These are phyloP conservation scores for Aspergillus bombycis DNA, from an alignment of 2,329 filamentous ascomycete species.

Conservation along the genomic window DNA sequence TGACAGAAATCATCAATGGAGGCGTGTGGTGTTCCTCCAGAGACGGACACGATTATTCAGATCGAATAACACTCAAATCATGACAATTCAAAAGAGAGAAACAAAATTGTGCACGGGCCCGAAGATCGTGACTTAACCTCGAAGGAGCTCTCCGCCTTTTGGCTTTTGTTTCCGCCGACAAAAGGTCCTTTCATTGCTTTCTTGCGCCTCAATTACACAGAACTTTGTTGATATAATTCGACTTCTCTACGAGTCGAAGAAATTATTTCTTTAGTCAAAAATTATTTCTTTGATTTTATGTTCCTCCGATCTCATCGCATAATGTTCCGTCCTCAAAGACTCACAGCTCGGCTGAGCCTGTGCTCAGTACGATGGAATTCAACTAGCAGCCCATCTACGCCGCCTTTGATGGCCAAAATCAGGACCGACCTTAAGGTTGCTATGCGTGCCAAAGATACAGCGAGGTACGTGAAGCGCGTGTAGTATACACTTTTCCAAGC, in stretches of 20 bases:
- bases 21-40: slow-evolving; percentile 17
- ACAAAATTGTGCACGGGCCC: slow-evolving; percentile 45
- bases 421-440: slow-evolving; percentile 52
- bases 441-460: slow-evolving; percentile 53
- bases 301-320: slow-evolving; percentile 3
- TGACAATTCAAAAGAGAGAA: slow-evolving; percentile 26
- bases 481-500: neutral
- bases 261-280: neutral
- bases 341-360: slow-evolving; percentile 31
- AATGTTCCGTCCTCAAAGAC: slow-evolving; percentile 40
- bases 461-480: slow-evolving; percentile 36
- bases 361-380: slow-evolving; percentile 45
- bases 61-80: slow-evolving; percentile 15
- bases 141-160: slow-evolving; percentile 21
- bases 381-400: slow-evolving; percentile 37
- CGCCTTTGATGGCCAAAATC: slow-evolving; percentile 49
- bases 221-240: neutral
- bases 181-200: neutral
- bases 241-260: neutral
- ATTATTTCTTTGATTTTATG: neutral
- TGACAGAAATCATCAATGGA: slow-evolving; percentile 23
- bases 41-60: slow-evolving; percentile 12
- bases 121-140: slow-evolving; percentile 8
- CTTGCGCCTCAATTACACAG: slow-evolving; percentile 5
- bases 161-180: slow-evolving; percentile 21